A percentile compares a stretch with the other conserved stretches of the same genome.
Evolutionary conservation across 2,329 filamentous ascomycete genomes (phyloP).

Genomic region (Rhexocercosporidium sp.): DNA sequence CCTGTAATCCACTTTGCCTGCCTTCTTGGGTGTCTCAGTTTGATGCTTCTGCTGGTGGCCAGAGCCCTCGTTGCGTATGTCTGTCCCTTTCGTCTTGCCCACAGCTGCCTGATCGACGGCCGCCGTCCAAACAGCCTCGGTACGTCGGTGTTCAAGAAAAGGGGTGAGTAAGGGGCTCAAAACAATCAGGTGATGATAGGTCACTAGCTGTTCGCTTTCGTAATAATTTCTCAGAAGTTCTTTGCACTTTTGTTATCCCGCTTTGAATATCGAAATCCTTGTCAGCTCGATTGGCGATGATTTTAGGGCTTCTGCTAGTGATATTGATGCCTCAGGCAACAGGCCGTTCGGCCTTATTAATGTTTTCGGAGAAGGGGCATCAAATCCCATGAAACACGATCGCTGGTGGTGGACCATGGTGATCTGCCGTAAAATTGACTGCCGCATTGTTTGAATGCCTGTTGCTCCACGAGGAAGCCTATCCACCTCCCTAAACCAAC

Average conservation of each 20-base stretch:
- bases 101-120: neutral
- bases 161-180: neutral
- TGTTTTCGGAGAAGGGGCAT: neutral
- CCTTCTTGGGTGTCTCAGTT: conserved; percentile 3
- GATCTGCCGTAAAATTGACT: conserved; percentile 12
- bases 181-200: neutral
- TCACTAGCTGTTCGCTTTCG: neutral
- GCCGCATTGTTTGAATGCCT: conserved; percentile 3
- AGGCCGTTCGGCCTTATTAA: neutral
- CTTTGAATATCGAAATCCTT: conserved; percentile 2
- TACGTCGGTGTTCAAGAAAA: neutral
- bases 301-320: conserved; percentile 12
- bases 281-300: neutral
- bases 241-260: conserved; percentile 14
- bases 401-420: conserved; percentile 3
- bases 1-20: conserved; percentile 34
- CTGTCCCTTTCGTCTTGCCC: neutral
- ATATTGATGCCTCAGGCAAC: neutral
- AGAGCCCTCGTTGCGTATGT: conserved; percentile 5
- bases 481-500: conserved; percentile 19
- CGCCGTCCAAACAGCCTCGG: neutral
- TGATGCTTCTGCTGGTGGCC: conserved; percentile 9
- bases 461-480: neutral
- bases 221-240: neutral
- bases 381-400: conserved; percentile 5